Base-by-base conservation (phyloP, 345 rosid genomes). In the Microthlaspi erraticum region DNA sequence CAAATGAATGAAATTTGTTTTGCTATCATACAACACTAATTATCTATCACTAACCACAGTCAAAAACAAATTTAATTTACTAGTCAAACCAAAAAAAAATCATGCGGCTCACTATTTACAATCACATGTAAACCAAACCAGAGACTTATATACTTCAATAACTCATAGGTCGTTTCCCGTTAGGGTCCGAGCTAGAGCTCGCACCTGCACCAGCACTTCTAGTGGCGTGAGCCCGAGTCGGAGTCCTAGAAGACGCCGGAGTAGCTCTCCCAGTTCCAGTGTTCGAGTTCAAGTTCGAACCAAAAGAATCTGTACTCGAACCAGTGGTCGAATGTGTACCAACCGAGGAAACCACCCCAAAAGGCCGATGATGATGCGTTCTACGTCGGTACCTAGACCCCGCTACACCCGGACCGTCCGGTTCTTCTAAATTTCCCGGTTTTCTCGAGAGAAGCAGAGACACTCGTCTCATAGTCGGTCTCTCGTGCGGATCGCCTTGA, bases 401-500 rank as follows among this genome's bases (percentile, higher is more conserved):
- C 0, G 90, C 87, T 5, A 86, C 68, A 12, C 91, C 96, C 1
- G 99, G 98, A 67, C 84, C 71, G 1, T 75, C 81, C 38, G 89
- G 94, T 66, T 84, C 97, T 17, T 85, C 88, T 49, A 90, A 66
- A 68, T 16, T 55, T 53, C 85, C 78, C 0, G 87, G 85, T 79
- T 75, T 89, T 82, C 76, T 87, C 5, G 97, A 88, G 45, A 92
- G 83, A 83, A 86, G 54, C 45, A 88, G 60, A 36, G 85, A 89
- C 0, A 95, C 85, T 2, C 93, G 85, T 20, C 78, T 53, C 96
- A 95, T 90, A 0, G 26, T 7, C 0, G 99, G 99, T 51, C 99
- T 84, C 23, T 68, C 10, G 8, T 80, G 79, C 0, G 97, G 97
- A 49, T 95, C 96, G 2, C 91, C 85, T 74, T 92, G 99, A 0